phyloP scores from a whole-genome alignment of 2,329 filamentous ascomycete genomes.

The Fusarium vanettenii region DNA sequence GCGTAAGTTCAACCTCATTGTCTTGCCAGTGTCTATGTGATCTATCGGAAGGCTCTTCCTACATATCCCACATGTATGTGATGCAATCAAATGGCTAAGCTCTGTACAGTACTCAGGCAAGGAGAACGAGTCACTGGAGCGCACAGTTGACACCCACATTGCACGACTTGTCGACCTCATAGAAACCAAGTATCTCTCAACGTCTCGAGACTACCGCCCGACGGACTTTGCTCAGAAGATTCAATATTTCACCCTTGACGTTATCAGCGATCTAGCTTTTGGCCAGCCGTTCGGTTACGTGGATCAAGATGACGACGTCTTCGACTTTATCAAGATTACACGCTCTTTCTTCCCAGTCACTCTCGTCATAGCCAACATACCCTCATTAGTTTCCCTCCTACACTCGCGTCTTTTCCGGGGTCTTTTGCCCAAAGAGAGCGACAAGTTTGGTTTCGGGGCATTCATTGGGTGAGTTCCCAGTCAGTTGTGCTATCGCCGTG shows the following conservation, averaged over 20 bases:
- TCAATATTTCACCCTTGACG: constrained; percentile 65
- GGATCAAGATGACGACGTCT: constrained; percentile 57
- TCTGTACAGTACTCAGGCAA: constrained; percentile 61
- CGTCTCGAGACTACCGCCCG: constrained; percentile 48
- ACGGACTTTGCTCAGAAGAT: constrained; percentile 64
- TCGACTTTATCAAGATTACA: constrained; percentile 59
- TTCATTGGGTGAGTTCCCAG: constrained; percentile 46
- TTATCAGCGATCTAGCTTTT: constrained; percentile 64
- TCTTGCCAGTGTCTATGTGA: not conserved
- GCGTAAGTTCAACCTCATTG: constrained; percentile 41
- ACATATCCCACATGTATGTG: not conserved
- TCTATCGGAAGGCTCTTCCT: not conserved
- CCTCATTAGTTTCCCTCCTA: constrained; percentile 54
- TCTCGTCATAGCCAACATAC: constrained; percentile 56
- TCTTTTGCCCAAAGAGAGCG: constrained; percentile 54
- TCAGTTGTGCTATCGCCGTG: not conserved
- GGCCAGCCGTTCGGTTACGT: constrained; percentile 62
- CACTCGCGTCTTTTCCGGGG: constrained; percentile 55
- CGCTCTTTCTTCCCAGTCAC: constrained; percentile 56
- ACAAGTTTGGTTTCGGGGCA: constrained; percentile 53
- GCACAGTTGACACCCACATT: constrained; percentile 61
- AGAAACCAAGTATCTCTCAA: constrained; percentile 56
- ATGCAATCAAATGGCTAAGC: not conserved
- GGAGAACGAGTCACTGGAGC: constrained; percentile 62
- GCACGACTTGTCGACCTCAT: constrained; percentile 59